Evolutionary conservation across 169 alveolate genomes (phyloP), one percentile per base, ranked within the genome.

Genomic region (Cryptosporidium ryanae): DNA sequence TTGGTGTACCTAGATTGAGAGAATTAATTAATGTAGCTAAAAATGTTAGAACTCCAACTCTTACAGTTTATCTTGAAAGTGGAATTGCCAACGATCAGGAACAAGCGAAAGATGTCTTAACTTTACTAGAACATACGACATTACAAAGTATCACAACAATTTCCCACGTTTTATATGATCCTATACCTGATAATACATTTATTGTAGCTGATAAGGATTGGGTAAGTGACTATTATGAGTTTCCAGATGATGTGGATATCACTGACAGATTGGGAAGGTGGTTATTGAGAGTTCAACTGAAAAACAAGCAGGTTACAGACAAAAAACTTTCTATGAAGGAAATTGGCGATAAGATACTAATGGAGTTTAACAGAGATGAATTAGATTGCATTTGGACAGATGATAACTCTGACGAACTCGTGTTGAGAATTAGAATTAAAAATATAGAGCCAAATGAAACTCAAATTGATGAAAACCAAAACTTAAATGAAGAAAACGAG

Each of bases 21-120:
- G 99, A 99, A 95, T 91, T 99, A 65, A 97, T 99, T 81, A 98
- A 99, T 92, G 99, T 98, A 49, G 99, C 99, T 49, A 98, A 97
- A 89, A 97, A 95, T 66, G 98, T 98, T 65, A 98, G 97, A 90
- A 99, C 99, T 31, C 99, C 99, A 15, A 92, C 98, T 13, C 91
- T 98, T 83, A 97, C 98, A 18, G 96, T 97, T 18, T 96, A 93
- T 93, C 94, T 98, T 49, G 94, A 95, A 66, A 96, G 95, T 27
- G 94, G 94, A 44, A 89, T 90, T 21, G 97, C 97, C 8, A 90
- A 90, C 57, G 97, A 96, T 65, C 97, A 96, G 82, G 97, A 94
- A 71, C 90, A 94, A 55, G 99, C 98, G 31, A 94, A 96, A 93
- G 97, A 94, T 68, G 97, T 97, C 83, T 96, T 96, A 94, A 93